Base-by-base conservation (phyloP, 2,329 filamentous ascomycete genomes). In the Arthrobotrys sphaeroides region DNA sequence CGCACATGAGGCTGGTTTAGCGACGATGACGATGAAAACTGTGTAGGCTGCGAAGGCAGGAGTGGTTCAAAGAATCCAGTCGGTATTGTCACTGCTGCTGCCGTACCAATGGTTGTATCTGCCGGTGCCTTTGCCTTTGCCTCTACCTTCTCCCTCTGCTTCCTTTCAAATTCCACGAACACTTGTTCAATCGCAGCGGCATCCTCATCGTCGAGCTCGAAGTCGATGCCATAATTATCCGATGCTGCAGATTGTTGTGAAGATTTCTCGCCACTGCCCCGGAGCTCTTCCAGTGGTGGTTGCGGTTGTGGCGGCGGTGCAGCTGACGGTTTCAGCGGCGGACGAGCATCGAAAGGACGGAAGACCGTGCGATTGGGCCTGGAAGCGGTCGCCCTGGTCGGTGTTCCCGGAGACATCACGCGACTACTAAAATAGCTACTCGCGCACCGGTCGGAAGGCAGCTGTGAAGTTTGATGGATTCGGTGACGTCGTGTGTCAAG, bases 221-320 rank as follows among this genome's bases (percentile, higher is more conserved):
- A 75, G 47, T 75, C 64, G 49, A 75, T 75, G 38, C 59, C 72
- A 59, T 75, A 75, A 2, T 69, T 59, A 16, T 75, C 38, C n/a
- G 62, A 59, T 5, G 57, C 42, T 49, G 9, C 28, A 26, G 69
- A 59, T 12, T 31, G 42, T 53, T 53, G 42, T 38, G 69, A 62
- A 24, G 57, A 40, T 38, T 53, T 57, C 43, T 55, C 33, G 36
- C 36, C 20, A 38, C 6, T 45, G 24, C 33, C 42, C n/a, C n/a
- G n/a, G n/a, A n/a, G n/a, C n/a, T n/a, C n/a, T n/a, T n/a, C n/a
- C n/a, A n/a, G n/a, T n/a, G n/a, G n/a, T n/a, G n/a, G n/a, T 59
- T 24, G 45, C 13, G 22, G n/a, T 24, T 55, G 57, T 24, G 42
- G 49, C 42, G 40, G 28, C 16, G 31, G 61, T 42, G 51, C 40